Evolutionary conservation across 331 rosid genomes (phyloP), one percentile per base, ranked within the genome.

Genomic region (Stylosanthes scabra): DNA sequence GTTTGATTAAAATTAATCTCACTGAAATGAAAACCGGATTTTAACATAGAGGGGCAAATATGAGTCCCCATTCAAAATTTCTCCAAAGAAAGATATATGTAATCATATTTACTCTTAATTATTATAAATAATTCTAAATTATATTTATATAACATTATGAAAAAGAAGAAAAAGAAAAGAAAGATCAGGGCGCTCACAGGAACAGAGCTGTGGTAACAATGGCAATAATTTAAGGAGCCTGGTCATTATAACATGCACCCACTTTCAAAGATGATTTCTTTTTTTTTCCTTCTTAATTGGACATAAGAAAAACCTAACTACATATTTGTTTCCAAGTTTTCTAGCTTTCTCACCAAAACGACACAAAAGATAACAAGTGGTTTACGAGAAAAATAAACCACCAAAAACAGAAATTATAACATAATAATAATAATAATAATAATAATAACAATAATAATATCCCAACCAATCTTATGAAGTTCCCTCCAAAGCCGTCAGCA

Each of bases 401-500:
- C 3, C 3, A 49, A 8, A 20, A 61, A 28, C 8, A 25, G 40
- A 37, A 61, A n/a, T 27, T 9, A 14, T 72, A 68, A 47, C 31
- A 49, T 4, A 31, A 31, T 20, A 20, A 20, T 20, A 20, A 20
- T 20, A 20, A 20, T 20, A 20, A 1, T n/a, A n/a, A n/a, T n/a
- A n/a, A n/a, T n/a, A n/a, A n/a, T 20, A 20, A 20, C 25, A 20
- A 20, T 20, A 20, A 20, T 20, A 34, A 14, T 2, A 65, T 56
- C 63, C 67, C 67, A 7, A 54, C 39, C 29, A 72, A 34, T 31
- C 42, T 74, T 56, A 62, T 56, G 47, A 34, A 34, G 39, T 59
- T 76, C 74, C 67, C 54, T 27, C 84, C 75, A 80, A 80, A 86
- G 83, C 83, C 77, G 70, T 56, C 63, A 81, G 71, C 72, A 72